Conservation (phyloP, 495 filamentous ascomycete genomes). For the Parmelia sp. region DNA sequence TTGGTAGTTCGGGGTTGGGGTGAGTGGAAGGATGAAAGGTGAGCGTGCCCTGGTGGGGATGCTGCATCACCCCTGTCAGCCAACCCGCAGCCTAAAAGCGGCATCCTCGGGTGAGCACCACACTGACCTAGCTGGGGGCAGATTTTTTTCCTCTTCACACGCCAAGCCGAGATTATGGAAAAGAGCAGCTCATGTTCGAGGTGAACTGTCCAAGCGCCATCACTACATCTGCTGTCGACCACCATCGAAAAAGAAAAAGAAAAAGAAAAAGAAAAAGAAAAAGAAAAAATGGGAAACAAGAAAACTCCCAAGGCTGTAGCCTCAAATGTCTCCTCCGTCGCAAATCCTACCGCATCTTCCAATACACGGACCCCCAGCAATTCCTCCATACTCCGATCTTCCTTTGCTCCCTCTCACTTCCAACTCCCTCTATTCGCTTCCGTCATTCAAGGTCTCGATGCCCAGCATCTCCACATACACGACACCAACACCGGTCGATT, state of each 20-base stretch:
- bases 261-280: too few relatives aligned
- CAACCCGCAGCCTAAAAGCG: not conserved
- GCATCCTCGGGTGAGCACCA: too few relatives aligned
- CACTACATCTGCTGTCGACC: not conserved
- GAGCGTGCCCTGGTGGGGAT: too few relatives aligned
- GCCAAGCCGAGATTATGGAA: too few relatives aligned
- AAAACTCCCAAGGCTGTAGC: slow-evolving; percentile 42
- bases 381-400: slow-evolving; percentile 46
- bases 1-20: too few relatives aligned
- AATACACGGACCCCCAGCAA: slow-evolving; percentile 37
- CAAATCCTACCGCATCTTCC: slow-evolving; percentile 38
- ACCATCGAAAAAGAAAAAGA: too few relatives aligned
- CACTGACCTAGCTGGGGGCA: too few relatives aligned
- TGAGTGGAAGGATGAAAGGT: too few relatives aligned
- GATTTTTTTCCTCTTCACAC: not conserved
- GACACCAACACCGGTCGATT: slow-evolving; percentile 52
- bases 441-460: slow-evolving; percentile 53
- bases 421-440: slow-evolving; percentile 56
- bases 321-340: slow-evolving; percentile 44
- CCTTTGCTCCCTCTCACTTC: slow-evolving; percentile 51
- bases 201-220: not conserved
- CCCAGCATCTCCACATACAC: slow-evolving; percentile 54
- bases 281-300: slow-evolving; percentile 47
- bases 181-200: too few relatives aligned
- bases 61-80: too few relatives aligned